Conservation (phyloP, 768 basidiomycete genomes). For the Suillus luteus region DNA sequence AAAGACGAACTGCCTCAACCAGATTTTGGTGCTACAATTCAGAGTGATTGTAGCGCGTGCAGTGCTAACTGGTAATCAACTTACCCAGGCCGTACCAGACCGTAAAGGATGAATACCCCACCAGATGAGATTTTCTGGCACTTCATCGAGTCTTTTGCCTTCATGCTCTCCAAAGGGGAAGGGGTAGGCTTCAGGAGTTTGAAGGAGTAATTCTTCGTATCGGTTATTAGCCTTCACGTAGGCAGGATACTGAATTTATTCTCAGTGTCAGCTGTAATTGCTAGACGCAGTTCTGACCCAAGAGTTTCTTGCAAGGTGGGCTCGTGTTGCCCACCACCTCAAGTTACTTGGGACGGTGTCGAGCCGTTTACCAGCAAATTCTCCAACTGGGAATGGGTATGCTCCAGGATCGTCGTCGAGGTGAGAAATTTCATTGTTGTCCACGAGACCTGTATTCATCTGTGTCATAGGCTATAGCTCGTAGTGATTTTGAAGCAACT, state of each 20-base stretch:
- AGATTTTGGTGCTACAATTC: conserved; percentile 19
- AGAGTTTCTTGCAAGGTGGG: neutral
- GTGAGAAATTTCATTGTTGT: neutral
- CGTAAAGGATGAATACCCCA: conserved; percentile 16
- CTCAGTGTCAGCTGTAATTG: neutral
- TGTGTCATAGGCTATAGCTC: neutral
- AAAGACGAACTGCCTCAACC: conserved; percentile 16
- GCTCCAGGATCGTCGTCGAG: conserved; percentile 19
- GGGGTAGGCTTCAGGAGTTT: conserved; percentile 15
- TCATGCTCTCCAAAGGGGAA: conserved; percentile 11
- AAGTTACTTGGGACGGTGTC: neutral
- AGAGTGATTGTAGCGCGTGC: neutral
- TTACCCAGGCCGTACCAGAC: conserved; percentile 10
- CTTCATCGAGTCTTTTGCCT: conserved; percentile 14
- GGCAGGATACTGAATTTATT: conserved; percentile 10
- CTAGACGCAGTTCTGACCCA: conserved; percentile 19
- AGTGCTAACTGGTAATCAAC: neutral
- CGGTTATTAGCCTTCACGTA: conserved; percentile 14
- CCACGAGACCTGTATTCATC: neutral
- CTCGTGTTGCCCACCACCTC: conserved; percentile 16
- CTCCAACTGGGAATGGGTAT: conserved; percentile 18
- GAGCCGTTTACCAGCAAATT: conserved; percentile 4
- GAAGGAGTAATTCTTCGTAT: conserved; percentile 22
- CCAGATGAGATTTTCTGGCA: conserved; percentile 20
- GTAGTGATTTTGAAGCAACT: neutral